phyloP scores from a whole-genome alignment of 2,329 filamentous ascomycete species.

The Penicillium sp. region DNA sequence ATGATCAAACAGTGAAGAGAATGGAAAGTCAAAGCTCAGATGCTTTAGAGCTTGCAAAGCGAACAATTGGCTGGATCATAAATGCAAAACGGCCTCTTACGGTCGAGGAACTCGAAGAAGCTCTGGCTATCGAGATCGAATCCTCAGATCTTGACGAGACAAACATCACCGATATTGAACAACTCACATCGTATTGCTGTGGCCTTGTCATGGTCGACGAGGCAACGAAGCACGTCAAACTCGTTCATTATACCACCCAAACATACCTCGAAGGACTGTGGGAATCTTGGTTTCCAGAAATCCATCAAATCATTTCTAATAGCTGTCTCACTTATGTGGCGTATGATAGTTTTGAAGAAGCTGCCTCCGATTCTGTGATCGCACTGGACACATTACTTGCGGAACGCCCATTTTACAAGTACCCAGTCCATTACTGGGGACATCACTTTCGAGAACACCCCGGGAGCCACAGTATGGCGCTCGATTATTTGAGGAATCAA shows the following conservation, averaged over 20 bases:
- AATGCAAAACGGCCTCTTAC: constrained; percentile 44
- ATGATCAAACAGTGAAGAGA: constrained; percentile 51
- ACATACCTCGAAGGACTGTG: constrained; percentile 36
- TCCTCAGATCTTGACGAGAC: constrained; percentile 40
- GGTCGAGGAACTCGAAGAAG: constrained; percentile 49
- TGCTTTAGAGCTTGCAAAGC: constrained; percentile 45
- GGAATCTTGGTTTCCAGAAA: constrained; percentile 27
- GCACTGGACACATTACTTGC: not conserved
- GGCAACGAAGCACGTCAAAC: constrained; percentile 34
- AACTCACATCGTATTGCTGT: constrained; percentile 36
- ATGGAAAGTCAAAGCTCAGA: constrained; percentile 48
- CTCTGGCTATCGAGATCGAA: constrained; percentile 46
- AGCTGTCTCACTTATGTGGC: constrained; percentile 35
- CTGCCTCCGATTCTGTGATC: not conserved
- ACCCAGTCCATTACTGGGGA: constrained; percentile 28
- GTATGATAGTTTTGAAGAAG: constrained; percentile 24
- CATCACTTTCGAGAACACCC: constrained; percentile 16
- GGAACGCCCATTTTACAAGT: constrained; percentile 25
- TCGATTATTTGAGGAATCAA: constrained; percentile 9
- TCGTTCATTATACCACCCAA: constrained; percentile 43
- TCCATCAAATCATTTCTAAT: constrained; percentile 24
- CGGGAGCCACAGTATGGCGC: not conserved
- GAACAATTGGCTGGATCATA: constrained; percentile 50
- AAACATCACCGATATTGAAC: constrained; percentile 40
- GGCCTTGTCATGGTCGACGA: constrained; percentile 42